phyloP scores from a whole-genome alignment of 208 protist genomes.

The Porcisia deanei region DNA sequence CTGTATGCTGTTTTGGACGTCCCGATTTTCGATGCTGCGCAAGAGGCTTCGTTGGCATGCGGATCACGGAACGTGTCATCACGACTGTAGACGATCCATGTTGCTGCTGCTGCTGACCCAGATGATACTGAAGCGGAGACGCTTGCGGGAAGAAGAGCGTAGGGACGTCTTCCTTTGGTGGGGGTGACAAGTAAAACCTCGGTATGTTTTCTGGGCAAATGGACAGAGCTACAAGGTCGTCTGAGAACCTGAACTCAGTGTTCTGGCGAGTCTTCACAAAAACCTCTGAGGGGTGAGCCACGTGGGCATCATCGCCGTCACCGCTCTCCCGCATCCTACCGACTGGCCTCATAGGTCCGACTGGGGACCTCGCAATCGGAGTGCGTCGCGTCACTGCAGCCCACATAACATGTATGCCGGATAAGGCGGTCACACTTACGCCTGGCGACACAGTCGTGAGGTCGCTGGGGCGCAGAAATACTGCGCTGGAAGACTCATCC shows the following conservation, averaged over 20 bases:
- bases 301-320: neutral
- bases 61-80: neutral
- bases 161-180: neutral
- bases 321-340: neutral
- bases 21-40: neutral
- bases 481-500: neutral
- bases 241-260: neutral
- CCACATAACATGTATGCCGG: neutral
- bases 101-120: neutral
- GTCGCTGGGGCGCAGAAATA: neutral
- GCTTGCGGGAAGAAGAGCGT: neutral
- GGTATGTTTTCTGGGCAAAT: neutral
- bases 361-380: neutral
- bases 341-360: neutral
- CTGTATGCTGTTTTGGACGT: neutral
- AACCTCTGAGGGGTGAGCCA: neutral
- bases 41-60: neutral
- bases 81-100: neutral
- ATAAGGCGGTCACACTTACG: neutral
- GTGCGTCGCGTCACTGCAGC: neutral
- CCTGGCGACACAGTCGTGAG: neutral
- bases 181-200: neutral
- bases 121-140: neutral
- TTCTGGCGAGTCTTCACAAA: conserved; percentile 1
- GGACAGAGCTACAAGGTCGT: too few relatives aligned